Evolutionary conservation across 768 basidiomycete species (phyloP), one percentile per base, ranked within the genome.

Genomic region (Daedaleopsis nitida): DNA sequence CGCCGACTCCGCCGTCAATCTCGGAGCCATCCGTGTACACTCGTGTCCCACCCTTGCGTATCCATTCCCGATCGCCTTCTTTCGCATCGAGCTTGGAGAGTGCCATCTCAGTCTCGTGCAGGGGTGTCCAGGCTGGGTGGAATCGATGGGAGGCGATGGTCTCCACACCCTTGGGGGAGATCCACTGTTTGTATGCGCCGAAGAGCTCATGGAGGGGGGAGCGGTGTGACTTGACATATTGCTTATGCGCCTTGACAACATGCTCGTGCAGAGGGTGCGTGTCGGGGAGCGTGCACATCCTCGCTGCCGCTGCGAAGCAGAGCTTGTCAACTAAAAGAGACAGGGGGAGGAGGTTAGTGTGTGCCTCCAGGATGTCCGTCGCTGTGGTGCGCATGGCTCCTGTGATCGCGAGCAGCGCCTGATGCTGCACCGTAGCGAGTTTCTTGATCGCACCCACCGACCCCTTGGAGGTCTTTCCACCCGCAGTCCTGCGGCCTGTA

Each of bases 1-100:
- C 74, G 2, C 74, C 74, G n/a, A n/a, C n/a, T n/a, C n/a, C n/a
- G n/a, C n/a, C n/a, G n/a, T n/a, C n/a, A n/a, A n/a, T n/a, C n/a
- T 60, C 69, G 16, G 69, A 75, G 8, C 74, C 72, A 44, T 74
- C 74, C 13, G 73, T 63, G 59, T 70, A 75, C 0, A 38, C 45
- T 69, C 11, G 37, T 8, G 8, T 8, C 9, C 9, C 37, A 8
- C 37, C 37, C 9, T 38, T 38, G 14, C 37, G 37, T 38, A 8
- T 14, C 37, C 37, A 38, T 8, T 38, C 9, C 14, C 9, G 9
- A 14, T 38, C 37, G 37, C 37, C 37, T 38, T 8, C 37, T 14
- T 8, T 14, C 37, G 37, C 37, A 8, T 8, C 37, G 8, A 8
- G 37, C 8, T 38, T 14, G 8, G 37, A 14, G 37, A n/a, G n/a